These are phyloP conservation scores for Claviceps spartinae DNA, from an alignment of 2,329 filamentous ascomycete species.

Conservation along the genomic window DNA sequence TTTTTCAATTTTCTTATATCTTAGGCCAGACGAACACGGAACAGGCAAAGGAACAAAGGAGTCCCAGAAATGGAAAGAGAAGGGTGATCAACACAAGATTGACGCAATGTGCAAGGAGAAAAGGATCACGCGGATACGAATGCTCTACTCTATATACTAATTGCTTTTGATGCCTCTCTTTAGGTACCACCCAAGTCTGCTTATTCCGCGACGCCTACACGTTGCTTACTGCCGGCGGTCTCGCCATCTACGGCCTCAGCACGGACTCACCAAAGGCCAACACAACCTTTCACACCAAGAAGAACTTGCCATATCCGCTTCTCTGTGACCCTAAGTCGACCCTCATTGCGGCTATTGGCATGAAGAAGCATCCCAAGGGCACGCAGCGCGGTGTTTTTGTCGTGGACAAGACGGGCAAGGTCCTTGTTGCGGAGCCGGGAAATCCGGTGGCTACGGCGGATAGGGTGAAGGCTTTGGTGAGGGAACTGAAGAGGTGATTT, in stretches of 20 bases:
- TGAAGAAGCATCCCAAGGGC: slow-evolving; percentile 72
- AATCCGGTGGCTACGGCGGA: slow-evolving; percentile 66
- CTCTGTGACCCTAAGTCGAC: slow-evolving; percentile 67
- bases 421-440: slow-evolving; percentile 61
- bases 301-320: slow-evolving; percentile 76
- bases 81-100: too few relatives aligned
- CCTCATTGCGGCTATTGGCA: slow-evolving; percentile 74
- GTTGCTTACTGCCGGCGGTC: slow-evolving; percentile 61
- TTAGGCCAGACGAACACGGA: not conserved
- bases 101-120: too few relatives aligned
- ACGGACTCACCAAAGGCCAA: slow-evolving; percentile 83
- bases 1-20: not conserved
- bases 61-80: not conserved
- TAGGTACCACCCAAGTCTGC: slow-evolving; percentile 87
- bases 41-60: not conserved
- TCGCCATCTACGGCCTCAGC: slow-evolving; percentile 82
- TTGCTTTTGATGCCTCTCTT: not conserved
- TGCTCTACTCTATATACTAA: not conserved
- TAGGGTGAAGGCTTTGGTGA: slow-evolving; percentile 59
- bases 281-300: slow-evolving; percentile 82
- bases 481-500: slow-evolving; percentile 20
- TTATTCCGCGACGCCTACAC: slow-evolving; percentile 80
- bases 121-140: too few relatives aligned
- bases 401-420: slow-evolving; percentile 68
- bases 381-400: slow-evolving; percentile 82